Percentiles rank a stretch among this genome's conserved stretches.
These are phyloP conservation scores for Sporothrix curviconia DNA, from an alignment of 2,329 filamentous ascomycete genomes.

Conservation along the genomic window DNA sequence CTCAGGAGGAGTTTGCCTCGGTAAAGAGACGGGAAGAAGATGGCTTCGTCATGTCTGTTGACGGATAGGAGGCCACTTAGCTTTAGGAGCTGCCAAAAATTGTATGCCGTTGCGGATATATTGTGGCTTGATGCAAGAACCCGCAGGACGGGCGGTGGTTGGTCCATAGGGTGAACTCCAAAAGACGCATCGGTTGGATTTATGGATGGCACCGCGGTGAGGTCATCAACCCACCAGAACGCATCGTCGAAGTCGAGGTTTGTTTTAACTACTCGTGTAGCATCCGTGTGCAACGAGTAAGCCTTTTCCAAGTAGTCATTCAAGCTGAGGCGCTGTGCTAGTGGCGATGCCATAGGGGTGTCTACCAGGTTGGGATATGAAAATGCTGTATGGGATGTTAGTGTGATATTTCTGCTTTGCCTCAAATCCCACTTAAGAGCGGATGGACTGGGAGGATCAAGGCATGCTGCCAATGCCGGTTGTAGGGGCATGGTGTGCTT, in stretches of 20 bases:
- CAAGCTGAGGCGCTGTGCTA: constrained; percentile 42
- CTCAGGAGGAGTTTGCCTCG: constrained; percentile 49
- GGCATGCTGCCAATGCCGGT: no score
- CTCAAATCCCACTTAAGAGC: no score
- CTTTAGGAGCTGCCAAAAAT: constrained; percentile 47
- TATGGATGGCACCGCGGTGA: constrained; percentile 34
- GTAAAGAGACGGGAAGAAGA: constrained; percentile 44
- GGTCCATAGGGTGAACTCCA: constrained; percentile 32
- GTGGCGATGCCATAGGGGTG: constrained; percentile 45
- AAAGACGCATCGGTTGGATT: constrained; percentile 35
- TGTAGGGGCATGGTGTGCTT: no score
- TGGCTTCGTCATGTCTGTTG: constrained; percentile 42
- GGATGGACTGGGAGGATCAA: no score
- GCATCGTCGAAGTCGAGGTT: constrained; percentile 49
- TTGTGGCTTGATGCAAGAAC: constrained; percentile 48
- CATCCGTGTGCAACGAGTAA: constrained; percentile 37
- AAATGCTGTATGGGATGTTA: constrained; percentile 3
- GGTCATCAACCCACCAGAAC: constrained; percentile 53
- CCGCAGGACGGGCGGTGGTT: constrained; percentile 43
- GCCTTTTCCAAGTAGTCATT: constrained; percentile 46
- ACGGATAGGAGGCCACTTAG: constrained; percentile 43
- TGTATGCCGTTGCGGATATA: constrained; percentile 41
- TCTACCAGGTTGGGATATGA: constrained; percentile 26
- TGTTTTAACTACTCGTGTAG: constrained; percentile 35
- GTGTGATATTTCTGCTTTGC: no score